Base-by-base conservation (phyloP, 495 filamentous ascomycete genomes). In the Neurospora sp. region DNA sequence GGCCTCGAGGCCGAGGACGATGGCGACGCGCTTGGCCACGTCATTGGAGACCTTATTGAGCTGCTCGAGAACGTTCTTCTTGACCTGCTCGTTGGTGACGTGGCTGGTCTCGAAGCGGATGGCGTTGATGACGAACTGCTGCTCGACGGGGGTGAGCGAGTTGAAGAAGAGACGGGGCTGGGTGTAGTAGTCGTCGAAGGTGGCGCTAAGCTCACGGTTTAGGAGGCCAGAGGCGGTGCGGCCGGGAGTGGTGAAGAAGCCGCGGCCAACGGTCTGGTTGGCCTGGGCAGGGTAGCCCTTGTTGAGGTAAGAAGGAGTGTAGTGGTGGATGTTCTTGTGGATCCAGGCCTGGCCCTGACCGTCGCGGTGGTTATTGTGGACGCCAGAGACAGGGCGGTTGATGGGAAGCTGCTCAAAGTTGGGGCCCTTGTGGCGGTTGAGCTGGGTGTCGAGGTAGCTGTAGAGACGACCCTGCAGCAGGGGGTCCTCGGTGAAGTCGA, bases 331-430 rank as follows among this genome's bases (percentile, higher is more conserved):
- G 80, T 89, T 89, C 74, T 79, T 84, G 74, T 84, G 87, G 70
- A 89, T 87, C 70, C 85, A 79, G 31, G 77, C 79, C 79, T 90
- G 88, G 8, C 82, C 88, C 5, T 81, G 83, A 8, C 88, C 88
- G 69, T 89, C 88, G n/a, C 89, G 79, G 84, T 93, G 91, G 82
- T 94, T 93, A 82, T 93, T 93, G 83, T 93, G 90, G 61, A 92
- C 84, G 17, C 86, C 83, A 10, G 83, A 77, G 9, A 80, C 80
- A 12, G 92, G 92, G 16, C 87, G 86, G 84, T 94, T 94, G 81
- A 93, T 90, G 10, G 91, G 91, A 8, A 92, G 79, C 78, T 93
- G 90, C 79, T 92, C 90, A 75, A 92, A 93, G 84, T 94, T 94
- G 75, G 90, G 89, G 17, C 89, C 89, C 40, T 88, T 87, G 76